These are phyloP conservation scores for Bjerkandera adusta DNA, from an alignment of 1,284 basidiomycete species.

Conservation along the genomic window DNA sequence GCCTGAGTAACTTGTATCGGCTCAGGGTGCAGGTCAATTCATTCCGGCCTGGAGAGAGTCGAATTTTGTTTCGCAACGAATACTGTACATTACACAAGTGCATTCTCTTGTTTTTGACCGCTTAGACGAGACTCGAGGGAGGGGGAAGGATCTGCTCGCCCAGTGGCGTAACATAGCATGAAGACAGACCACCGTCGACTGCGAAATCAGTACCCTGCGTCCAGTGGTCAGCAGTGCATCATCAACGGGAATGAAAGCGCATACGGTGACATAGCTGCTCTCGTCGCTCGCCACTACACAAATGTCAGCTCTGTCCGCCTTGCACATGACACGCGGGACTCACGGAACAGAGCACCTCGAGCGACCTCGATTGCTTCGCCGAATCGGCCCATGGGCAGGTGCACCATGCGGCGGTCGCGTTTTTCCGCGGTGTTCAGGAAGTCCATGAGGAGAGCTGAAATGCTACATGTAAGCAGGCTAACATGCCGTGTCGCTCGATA, in stretches of 20 bases:
- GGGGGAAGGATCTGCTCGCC: slow-evolving; percentile 69
- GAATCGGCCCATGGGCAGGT: slow-evolving; percentile 96
- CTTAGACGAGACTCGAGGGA: slow-evolving; percentile 54
- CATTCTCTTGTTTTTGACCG: neutral
- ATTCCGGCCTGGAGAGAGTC: too few relatives aligned
- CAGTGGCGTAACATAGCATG: slow-evolving; percentile 83
- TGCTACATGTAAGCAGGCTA: neutral
- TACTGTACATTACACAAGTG: too few relatives aligned
- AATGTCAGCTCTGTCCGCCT: neutral
- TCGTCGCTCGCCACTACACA: slow-evolving; percentile 76
- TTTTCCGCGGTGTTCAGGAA: slow-evolving; percentile 98
- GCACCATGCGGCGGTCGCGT: slow-evolving; percentile 84
- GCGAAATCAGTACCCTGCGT: slow-evolving; percentile 86
- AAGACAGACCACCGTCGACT: slow-evolving; percentile 89
- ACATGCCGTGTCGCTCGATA: too few relatives aligned
- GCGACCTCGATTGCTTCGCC: slow-evolving; percentile 96
- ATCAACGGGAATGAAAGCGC: slow-evolving; percentile 20
- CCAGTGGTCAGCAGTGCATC: slow-evolving; percentile 15
- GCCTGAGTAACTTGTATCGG: too few relatives aligned
- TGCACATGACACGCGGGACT: slow-evolving; percentile 32
- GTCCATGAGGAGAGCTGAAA: slow-evolving; percentile 90
- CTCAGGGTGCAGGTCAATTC: too few relatives aligned
- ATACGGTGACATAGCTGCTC: slow-evolving; percentile 81
- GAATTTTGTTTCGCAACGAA: too few relatives aligned
- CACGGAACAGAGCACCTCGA: slow-evolving; percentile 87